Evolutionary conservation across 176 grass and related monocot genomes (phyloP).

Genomic region (Zea luxurians): DNA sequence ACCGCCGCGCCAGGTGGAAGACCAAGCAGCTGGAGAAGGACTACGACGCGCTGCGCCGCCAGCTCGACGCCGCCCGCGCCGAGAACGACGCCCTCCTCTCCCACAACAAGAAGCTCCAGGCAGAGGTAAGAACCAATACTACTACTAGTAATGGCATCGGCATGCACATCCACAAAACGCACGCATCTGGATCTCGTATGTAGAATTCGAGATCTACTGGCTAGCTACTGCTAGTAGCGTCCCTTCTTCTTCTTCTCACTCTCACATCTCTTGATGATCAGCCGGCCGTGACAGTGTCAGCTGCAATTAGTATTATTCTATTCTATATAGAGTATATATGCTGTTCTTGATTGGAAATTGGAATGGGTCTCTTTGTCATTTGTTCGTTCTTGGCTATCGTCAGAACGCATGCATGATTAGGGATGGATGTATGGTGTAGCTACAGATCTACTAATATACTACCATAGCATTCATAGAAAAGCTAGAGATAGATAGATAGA

Average conservation of each 20-base stretch:
- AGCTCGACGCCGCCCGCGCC: conserved; percentile 45
- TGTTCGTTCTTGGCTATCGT: conserved; percentile 11
- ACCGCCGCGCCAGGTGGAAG: conserved; percentile 70
- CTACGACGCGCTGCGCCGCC: conserved; percentile 45
- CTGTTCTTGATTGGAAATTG: background rate
- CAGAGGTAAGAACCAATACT: conserved; percentile 28
- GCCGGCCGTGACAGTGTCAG: background rate
- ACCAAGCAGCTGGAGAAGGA: conserved; percentile 67
- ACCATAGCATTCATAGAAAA: background rate
- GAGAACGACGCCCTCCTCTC: conserved; percentile 53
- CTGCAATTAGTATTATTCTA: background rate
- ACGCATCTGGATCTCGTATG: background rate
- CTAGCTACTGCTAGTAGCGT: background rate
- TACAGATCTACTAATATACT: background rate
- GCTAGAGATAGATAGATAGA: background rate
- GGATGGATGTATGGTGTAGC: background rate
- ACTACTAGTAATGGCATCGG: too few species aligned
- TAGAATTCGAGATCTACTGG: background rate
- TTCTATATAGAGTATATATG: background rate
- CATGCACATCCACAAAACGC: too few species aligned
- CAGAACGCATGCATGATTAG: background rate
- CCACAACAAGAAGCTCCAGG: conserved; percentile 51
- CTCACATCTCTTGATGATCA: conserved; percentile 19
- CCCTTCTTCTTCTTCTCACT: background rate
- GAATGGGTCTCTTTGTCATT: background rate